Percentiles rank a stretch among this genome's conserved stretches.
Conservation (phyloP, 2,329 filamentous ascomycete species). For the Parastagonospora nodorum region DNA sequence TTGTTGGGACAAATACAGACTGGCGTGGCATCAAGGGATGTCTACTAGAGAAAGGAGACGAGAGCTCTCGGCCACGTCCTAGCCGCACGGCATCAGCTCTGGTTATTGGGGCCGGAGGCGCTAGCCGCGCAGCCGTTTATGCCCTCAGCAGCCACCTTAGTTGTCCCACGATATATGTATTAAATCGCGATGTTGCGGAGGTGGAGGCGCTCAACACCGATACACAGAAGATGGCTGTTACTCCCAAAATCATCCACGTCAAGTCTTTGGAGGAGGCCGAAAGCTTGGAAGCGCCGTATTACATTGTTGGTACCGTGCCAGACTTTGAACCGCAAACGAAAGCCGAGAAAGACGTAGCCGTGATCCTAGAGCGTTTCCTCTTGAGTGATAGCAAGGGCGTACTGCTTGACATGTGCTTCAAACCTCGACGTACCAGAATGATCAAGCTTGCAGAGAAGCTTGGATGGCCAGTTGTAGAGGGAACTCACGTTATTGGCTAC, state of each 20-base stretch:
- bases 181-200: slow-evolving; percentile 7
- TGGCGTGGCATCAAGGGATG: slow-evolving; percentile 7
- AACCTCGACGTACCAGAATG: slow-evolving; percentile 5
- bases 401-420: slow-evolving; percentile 10
- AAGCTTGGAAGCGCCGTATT: slow-evolving; percentile 3
- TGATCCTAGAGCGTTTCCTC: slow-evolving; percentile 1
- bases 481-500: slow-evolving; percentile 7
- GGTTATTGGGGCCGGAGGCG: slow-evolving; percentile 8
- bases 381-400: slow-evolving; percentile 1
- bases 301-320: slow-evolving; percentile 1
- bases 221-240: neutral
- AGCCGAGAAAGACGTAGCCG: slow-evolving; percentile 3
- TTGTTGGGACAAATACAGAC: slow-evolving; percentile 7
- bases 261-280: neutral
- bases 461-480: slow-evolving; percentile 4
- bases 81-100: slow-evolving; percentile 1
- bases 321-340: slow-evolving; percentile 4
- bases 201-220: slow-evolving; percentile 2
- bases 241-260: neutral
- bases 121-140: slow-evolving; percentile 8
- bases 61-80: neutral
- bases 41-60: slow-evolving; percentile 4
- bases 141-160: slow-evolving; percentile 6
- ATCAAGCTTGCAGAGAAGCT: slow-evolving; percentile 4
- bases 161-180: slow-evolving; percentile 4